A percentile compares a stretch with the other conserved stretches of the same genome.
These are phyloP conservation scores for Baorangia bicolor DNA, from an alignment of 768 basidiomycete species.

Conservation along the genomic window DNA sequence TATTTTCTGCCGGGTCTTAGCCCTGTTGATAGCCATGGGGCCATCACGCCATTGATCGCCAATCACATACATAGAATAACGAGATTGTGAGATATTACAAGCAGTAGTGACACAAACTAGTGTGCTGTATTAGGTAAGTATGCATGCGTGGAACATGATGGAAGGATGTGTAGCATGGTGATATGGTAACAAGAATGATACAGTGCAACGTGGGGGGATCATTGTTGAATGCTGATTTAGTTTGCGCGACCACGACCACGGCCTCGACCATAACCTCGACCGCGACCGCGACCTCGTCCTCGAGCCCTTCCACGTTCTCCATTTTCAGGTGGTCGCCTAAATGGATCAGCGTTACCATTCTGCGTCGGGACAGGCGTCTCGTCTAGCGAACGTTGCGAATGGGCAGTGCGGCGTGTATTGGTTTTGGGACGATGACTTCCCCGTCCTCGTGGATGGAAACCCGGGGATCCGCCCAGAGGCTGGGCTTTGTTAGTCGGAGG, in stretches of 20 bases:
- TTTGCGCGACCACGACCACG: constrained; percentile 37
- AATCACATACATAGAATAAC: constrained; percentile 7
- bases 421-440: constrained; percentile 9
- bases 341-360: constrained; percentile 10
- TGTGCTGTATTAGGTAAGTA: constrained; percentile 19
- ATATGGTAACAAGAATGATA: constrained; percentile 21
- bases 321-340: constrained; percentile 9
- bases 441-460: constrained; percentile 8
- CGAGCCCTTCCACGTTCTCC: constrained; percentile 38
- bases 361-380: constrained; percentile 8
- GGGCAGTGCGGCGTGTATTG: not conserved
- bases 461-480: constrained; percentile 9
- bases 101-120: constrained; percentile 11
- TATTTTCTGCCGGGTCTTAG: not conserved
- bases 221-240: constrained; percentile 12
- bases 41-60: constrained; percentile 19
- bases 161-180: constrained; percentile 19
- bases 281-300: constrained; percentile 42
- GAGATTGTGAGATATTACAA: constrained; percentile 16
- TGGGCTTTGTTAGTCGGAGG: constrained; percentile 15
- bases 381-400: not conserved
- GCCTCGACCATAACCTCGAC: constrained; percentile 38
- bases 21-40: not conserved
- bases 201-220: constrained; percentile 19
- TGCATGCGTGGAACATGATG: constrained; percentile 24